These are phyloP conservation scores for Backusella circina DNA, from an alignment of 192 early-diverging fungal genomes.

Conservation along the genomic window DNA sequence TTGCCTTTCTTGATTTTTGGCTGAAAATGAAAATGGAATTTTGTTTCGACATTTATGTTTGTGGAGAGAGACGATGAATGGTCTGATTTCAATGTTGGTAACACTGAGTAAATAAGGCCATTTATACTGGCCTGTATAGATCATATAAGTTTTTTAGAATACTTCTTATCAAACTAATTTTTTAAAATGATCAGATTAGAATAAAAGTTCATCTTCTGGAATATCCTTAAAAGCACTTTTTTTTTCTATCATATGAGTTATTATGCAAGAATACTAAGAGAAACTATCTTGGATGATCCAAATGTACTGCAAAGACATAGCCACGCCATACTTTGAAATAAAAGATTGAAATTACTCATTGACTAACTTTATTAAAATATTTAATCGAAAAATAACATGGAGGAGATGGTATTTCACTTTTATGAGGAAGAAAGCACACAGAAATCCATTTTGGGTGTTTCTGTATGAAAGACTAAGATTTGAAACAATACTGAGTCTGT, in stretches of 20 bases:
- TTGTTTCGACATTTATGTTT: neutral
- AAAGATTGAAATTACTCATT: too few relatives aligned
- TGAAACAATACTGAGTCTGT: too few relatives aligned
- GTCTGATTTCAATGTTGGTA: neutral
- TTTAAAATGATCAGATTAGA: neutral
- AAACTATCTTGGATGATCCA: neutral
- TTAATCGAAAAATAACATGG: too few relatives aligned
- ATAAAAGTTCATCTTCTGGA: neutral
- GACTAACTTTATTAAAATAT: too few relatives aligned
- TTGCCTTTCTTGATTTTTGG: neutral
- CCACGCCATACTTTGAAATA: too few relatives aligned
- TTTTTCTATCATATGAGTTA: neutral
- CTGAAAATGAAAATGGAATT: neutral
- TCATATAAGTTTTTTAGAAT: neutral
- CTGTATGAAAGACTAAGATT: too few relatives aligned
- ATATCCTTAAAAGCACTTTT: neutral
- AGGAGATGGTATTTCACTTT: too few relatives aligned
- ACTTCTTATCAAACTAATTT: neutral
- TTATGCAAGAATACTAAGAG: neutral
- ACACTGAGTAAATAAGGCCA: too few relatives aligned
- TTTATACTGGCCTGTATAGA: too few relatives aligned
- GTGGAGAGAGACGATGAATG: neutral
- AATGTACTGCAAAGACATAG: too few relatives aligned
- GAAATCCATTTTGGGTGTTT: neutral
- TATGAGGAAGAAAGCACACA: neutral